Base-by-base conservation (phyloP, 2,329 filamentous ascomycete species). In the Curvularia eragrostidis region DNA sequence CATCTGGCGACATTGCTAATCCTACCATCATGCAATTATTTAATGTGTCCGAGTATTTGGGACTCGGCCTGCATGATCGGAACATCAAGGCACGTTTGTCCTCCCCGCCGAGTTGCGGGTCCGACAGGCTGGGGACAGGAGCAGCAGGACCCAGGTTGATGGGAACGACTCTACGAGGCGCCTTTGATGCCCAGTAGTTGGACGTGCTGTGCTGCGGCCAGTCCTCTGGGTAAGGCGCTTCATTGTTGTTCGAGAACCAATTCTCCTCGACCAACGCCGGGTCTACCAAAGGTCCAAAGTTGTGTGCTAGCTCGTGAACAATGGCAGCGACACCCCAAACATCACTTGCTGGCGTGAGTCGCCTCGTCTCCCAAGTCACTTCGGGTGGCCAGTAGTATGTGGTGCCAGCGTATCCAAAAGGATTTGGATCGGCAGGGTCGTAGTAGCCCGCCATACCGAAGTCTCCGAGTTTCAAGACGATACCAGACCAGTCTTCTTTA, bases 361-460 rank as follows among this genome's bases (percentile, higher is more conserved):
- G 19, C 23, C 54, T 59, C 3, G 44, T 51, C 26, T 69, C 63
- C 50, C 63, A 70, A 1, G 55, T 63, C 23, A 63, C 52, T 34
- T 72, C 67, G 13, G 67, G 66, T 18, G 70, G 64, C 62, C 66
- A 70, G 42, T 50, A 59, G 1, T 39, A 5, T 1, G 59, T 50
- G 1, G 67, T 65, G 2, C 67, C 67, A 34, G 64, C 54, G 13
- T 38, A 48, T 3, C 39, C 23, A 0, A 28, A 21, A 4, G 47
- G 26, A 36, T 52, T 52, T 24, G 38, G 28, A n/a, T 52, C 23
- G 4, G 26, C 19, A 7, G 55, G 48, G 23, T 70, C 88, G 48
- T 87, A 85, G 58, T 86, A 85, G 5, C 83, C 86, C 42, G 85
- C 82, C 9, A 86, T 85, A 62, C 90, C 87, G 76, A 89, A 90